Evolutionary conservation across 768 basidiomycete genomes (phyloP).

Genomic region (Auricularia sp.): DNA sequence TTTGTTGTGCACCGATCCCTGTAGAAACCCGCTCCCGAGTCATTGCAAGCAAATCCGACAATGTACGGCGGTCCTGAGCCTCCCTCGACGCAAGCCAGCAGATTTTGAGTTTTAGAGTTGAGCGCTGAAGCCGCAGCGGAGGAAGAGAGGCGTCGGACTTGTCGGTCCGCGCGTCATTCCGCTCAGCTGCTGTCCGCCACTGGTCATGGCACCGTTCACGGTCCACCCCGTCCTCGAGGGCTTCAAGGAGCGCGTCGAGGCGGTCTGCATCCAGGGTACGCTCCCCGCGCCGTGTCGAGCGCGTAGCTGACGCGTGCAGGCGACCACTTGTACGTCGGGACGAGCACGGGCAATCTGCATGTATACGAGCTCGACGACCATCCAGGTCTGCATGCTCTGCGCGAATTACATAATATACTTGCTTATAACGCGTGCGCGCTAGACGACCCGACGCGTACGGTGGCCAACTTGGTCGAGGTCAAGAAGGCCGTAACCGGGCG

Average conservation of each 20-base stretch:
- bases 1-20: too few relatives aligned
- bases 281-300: slow-evolving; percentile 5
- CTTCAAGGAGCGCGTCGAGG: slow-evolving; percentile 27
- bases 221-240: slow-evolving; percentile 19
- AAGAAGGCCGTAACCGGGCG: slow-evolving; percentile 46
- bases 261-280: slow-evolving; percentile 22
- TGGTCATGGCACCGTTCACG: slow-evolving; percentile 24
- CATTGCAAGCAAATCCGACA: too few relatives aligned
- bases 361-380: slow-evolving; percentile 37
- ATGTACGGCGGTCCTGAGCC: too few relatives aligned
- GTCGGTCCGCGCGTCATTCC: background rate
- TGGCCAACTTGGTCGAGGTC: slow-evolving; percentile 36
- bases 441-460: slow-evolving; percentile 19
- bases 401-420: background rate
- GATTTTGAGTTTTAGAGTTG: too few relatives aligned
- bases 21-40: too few relatives aligned
- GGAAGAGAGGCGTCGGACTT: too few relatives aligned
- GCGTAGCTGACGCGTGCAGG: slow-evolving; percentile 23
- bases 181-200: background rate
- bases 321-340: slow-evolving; percentile 53
- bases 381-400: slow-evolving; percentile 21
- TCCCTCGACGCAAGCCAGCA: too few relatives aligned
- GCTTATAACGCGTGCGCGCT: slow-evolving; percentile 12
- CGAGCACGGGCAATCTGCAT: slow-evolving; percentile 43
- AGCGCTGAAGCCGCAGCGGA: too few relatives aligned